A percentile compares a stretch with the other conserved stretches of the same genome.
Conservation (phyloP, 2,329 filamentous ascomycete species). For the Ceratocystis diversiconidia region DNA sequence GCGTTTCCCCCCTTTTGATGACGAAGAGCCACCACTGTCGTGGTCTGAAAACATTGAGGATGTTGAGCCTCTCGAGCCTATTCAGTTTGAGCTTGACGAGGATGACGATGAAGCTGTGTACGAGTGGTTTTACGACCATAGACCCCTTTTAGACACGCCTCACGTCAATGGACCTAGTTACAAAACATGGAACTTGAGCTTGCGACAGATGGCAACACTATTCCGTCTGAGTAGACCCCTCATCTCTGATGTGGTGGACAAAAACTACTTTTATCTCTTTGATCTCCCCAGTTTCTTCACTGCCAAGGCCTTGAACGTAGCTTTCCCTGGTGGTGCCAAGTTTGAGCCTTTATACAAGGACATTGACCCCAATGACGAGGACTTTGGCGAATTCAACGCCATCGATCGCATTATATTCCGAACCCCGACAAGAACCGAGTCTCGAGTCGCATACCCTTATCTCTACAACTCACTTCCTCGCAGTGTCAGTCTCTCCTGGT, state of each 20-base stretch:
- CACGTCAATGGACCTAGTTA: slow-evolving; percentile 97
- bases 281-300: slow-evolving; percentile 90
- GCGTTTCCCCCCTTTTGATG: slow-evolving; percentile 96
- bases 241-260: slow-evolving; percentile 80
- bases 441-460: slow-evolving; percentile 84
- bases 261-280: slow-evolving; percentile 97
- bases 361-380: slow-evolving; percentile 95
- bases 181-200: slow-evolving; percentile 81
- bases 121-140: slow-evolving; percentile 96
- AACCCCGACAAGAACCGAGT: slow-evolving; percentile 85
- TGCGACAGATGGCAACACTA: slow-evolving; percentile 91
- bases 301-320: slow-evolving; percentile 91
- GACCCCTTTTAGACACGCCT: slow-evolving; percentile 74
- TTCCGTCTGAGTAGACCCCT: slow-evolving; percentile 85
- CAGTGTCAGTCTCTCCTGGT: slow-evolving; percentile 86
- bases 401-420: slow-evolving; percentile 99
- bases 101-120: slow-evolving; percentile 80
- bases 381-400: slow-evolving; percentile 98
- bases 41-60: slow-evolving; percentile 99
- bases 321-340: slow-evolving; percentile 88
- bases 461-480: slow-evolving; percentile 92
- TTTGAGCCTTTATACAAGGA: slow-evolving; percentile 98
- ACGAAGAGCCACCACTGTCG: slow-evolving; percentile 91
- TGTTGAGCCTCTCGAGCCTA: slow-evolving; percentile 90
- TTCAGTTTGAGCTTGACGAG: slow-evolving; percentile 96